A percentile compares a stretch with the other conserved stretches of the same genome.
Conservation (phyloP, 2,329 filamentous ascomycete genomes). For the Parafenestella ontariensis region DNA sequence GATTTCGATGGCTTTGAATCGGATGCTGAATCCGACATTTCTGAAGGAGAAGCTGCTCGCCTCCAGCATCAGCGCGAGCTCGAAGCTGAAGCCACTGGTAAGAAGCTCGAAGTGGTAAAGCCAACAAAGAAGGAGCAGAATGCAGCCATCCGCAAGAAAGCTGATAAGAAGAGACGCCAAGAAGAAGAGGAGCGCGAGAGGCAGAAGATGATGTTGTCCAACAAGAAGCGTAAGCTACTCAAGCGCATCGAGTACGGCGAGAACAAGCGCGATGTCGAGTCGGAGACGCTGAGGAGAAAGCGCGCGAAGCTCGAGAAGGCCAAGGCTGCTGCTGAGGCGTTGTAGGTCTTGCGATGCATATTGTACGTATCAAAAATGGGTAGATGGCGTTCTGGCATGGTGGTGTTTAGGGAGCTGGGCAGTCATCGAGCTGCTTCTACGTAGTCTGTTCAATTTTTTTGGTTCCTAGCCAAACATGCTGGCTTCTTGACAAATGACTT, state of each 20-base stretch:
- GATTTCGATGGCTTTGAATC: conserved; percentile 59
- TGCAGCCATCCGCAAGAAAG: conserved; percentile 71
- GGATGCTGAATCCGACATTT: conserved; percentile 55
- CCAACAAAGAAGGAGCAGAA: conserved; percentile 64
- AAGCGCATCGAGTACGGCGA: conserved; percentile 98
- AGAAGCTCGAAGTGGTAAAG: conserved; percentile 51
- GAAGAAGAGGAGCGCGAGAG: conserved; percentile 90
- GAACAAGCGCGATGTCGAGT: conserved; percentile 89
- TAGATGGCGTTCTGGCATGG: conserved; percentile 19
- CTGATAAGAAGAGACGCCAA: conserved; percentile 64
- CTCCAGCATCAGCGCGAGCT: conserved; percentile 85
- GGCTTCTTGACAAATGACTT: not conserved
- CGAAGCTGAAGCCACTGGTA: conserved; percentile 86
- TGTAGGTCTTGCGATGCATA: conserved; percentile 7
- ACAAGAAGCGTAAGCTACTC: conserved; percentile 96
- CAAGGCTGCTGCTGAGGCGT: conserved; percentile 41
- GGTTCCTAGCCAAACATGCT: not conserved
- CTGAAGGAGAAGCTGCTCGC: conserved; percentile 66
- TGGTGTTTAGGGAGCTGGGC: conserved; percentile 17
- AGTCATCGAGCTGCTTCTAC: conserved; percentile 6
- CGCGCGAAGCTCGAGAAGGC: conserved; percentile 82
- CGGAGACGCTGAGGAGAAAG: conserved; percentile 86
- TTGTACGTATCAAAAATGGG: conserved; percentile 15
- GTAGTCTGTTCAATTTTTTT: not conserved
- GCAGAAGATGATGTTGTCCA: conserved; percentile 97